A percentile compares a stretch with the other conserved stretches of the same genome.
Conservation (phyloP, 306 rosid genomes). For the Cucurbita argyrosperma region DNA sequence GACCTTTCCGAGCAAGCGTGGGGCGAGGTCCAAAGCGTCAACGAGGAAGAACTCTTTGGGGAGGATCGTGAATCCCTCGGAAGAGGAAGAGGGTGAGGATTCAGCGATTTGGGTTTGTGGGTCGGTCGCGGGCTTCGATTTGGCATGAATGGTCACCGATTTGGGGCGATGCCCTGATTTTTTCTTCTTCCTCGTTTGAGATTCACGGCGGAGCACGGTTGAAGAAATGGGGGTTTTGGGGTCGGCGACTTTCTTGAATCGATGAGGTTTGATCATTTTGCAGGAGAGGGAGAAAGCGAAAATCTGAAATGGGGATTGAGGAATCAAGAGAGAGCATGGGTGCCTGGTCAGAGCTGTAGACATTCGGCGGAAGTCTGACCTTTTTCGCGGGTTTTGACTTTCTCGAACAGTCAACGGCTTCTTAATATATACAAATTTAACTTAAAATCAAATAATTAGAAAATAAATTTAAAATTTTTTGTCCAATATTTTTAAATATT, state of each 20-base stretch:
- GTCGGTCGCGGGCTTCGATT: conserved; percentile 7
- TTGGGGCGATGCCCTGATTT: conserved; percentile 12
- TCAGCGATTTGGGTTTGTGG: conserved; percentile 7
- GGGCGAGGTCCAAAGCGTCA: conserved; percentile 78
- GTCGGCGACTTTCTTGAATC: conserved; percentile 37
- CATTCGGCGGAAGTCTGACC: background rate
- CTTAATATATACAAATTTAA: too few species aligned
- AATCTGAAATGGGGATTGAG: background rate
- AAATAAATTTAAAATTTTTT: too few species aligned
- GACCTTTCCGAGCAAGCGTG: conserved; percentile 72
- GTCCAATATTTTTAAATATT: too few species aligned
- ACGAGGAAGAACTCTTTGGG: conserved; percentile 46
- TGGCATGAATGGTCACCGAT: background rate
- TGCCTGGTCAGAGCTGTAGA: background rate
- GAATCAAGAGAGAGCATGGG: background rate
- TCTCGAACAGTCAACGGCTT: background rate
- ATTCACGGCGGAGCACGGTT: conserved; percentile 4
- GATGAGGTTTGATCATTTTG: conserved; percentile 31
- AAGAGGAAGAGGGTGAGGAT: conserved; percentile 1
- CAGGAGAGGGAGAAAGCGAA: background rate
- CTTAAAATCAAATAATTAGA: too few species aligned
- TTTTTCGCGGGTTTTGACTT: background rate
- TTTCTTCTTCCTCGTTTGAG: conserved; percentile 4
- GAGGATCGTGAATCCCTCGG: conserved; percentile 21
- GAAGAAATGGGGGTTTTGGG: conserved; percentile 12